Conservation (phyloP, 2,329 filamentous ascomycete genomes). For the Paecilomyces sp. region DNA sequence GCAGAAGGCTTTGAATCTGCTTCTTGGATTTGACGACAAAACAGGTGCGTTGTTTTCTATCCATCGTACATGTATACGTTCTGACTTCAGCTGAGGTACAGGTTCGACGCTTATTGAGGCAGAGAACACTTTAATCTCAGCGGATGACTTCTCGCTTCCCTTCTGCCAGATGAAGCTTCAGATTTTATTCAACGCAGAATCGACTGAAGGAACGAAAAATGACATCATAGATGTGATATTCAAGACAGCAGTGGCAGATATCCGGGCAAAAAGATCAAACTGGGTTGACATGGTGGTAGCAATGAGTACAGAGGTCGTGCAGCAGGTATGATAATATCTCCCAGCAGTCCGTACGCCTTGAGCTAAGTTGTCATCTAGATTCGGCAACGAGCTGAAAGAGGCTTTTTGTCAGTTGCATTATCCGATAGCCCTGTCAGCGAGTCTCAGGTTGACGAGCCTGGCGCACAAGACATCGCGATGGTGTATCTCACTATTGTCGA, state of each 20-base stretch:
- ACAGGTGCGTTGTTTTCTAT: conserved; percentile 9
- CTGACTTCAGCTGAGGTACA: conserved; percentile 7
- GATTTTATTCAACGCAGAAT: conserved; percentile 27
- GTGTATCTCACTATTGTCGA: conserved; percentile 33
- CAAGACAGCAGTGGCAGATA: conserved; percentile 29
- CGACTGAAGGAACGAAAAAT: conserved; percentile 18
- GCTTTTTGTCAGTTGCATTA: conserved; percentile 29
- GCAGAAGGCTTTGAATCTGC: conserved; percentile 23
- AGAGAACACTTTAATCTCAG: conserved; percentile 27
- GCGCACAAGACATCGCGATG: conserved; percentile 23
- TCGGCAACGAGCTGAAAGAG: conserved; percentile 34
- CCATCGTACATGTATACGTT: neutral
- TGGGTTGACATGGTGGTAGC: conserved; percentile 33
- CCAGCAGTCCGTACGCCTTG: conserved; percentile 2
- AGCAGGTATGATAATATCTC: conserved; percentile 20
- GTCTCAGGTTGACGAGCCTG: conserved; percentile 6
- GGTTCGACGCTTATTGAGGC: conserved; percentile 20
- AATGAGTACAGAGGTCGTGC: conserved; percentile 30
- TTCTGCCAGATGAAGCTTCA: conserved; percentile 37
- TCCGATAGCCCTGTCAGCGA: conserved; percentile 16
- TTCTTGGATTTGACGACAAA: conserved; percentile 21
- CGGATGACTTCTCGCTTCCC: conserved; percentile 36
- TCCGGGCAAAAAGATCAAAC: conserved; percentile 24
- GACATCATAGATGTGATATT: conserved; percentile 34
- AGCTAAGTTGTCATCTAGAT: conserved; percentile 20